Percentiles rank a stretch among this genome's conserved stretches.
Evolutionary conservation across 106 monocot genomes (phyloP).

Genomic region (Phalaenopsis aphrodite): DNA sequence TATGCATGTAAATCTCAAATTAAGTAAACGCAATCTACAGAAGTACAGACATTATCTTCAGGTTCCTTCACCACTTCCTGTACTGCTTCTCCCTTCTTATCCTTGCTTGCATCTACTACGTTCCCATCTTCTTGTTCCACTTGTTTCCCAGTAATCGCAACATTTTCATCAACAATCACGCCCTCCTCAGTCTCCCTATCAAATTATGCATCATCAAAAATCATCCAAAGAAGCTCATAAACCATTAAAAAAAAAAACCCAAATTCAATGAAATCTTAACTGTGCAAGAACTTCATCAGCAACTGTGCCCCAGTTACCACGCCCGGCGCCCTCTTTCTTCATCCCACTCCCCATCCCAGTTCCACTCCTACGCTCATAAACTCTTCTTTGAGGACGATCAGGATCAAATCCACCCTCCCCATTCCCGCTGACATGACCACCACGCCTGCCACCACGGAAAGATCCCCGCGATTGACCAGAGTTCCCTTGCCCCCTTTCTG

Average conservation of each 20-base stretch:
- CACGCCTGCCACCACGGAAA: constrained; percentile 38
- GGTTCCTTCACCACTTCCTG: constrained; percentile 3
- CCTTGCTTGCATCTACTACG: not conserved
- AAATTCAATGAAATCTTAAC: constrained; percentile 26
- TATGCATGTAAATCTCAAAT: not conserved
- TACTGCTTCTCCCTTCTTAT: not conserved
- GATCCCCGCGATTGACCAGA: constrained; percentile 28
- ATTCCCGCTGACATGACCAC: constrained; percentile 34
- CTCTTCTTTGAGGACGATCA: constrained; percentile 20
- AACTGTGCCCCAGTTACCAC: constrained; percentile 76
- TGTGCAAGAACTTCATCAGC: constrained; percentile 50
- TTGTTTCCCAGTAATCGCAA: not conserved
- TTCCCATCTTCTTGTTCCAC: not conserved
- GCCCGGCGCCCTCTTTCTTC: constrained; percentile 75
- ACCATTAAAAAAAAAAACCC: not conserved
- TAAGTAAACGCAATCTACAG: not conserved
- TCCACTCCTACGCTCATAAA: constrained; percentile 75
- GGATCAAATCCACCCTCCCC: constrained; percentile 27
- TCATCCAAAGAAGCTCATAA: not conserved
- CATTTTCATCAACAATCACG: not conserved
- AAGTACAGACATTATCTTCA: constrained; percentile 9
- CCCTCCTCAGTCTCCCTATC: constrained; percentile 6
- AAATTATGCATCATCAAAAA: not conserved
- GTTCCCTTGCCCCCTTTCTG: constrained; percentile 21
- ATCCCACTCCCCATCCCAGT: constrained; percentile 80